Evolutionary conservation across 2,329 filamentous ascomycete species (phyloP).

Genomic region (Amauroascus verrucosus): DNA sequence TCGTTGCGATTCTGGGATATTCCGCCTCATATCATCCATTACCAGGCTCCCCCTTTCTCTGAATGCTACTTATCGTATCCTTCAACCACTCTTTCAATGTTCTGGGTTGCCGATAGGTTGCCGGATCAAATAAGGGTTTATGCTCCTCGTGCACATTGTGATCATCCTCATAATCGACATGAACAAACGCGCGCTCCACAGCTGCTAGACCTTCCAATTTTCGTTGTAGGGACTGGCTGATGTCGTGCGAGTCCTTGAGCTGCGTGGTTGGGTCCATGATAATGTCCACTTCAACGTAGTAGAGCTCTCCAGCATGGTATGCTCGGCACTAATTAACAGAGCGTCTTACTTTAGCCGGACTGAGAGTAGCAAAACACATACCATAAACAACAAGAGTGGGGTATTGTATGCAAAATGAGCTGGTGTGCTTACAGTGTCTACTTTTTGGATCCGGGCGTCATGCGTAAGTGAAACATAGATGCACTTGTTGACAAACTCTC

Average conservation of each 20-base stretch:
- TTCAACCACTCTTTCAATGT: constrained; percentile 11
- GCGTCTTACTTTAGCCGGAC: constrained; percentile 1
- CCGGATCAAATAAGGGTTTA: constrained; percentile 10
- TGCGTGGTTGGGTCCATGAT: constrained; percentile 49
- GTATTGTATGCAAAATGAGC: neutral
- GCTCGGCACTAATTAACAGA: constrained; percentile 38
- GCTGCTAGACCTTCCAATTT: constrained; percentile 47
- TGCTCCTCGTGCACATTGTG: constrained; percentile 14
- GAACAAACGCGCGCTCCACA: constrained; percentile 40
- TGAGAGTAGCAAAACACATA: neutral
- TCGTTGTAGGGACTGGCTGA: constrained; percentile 50
- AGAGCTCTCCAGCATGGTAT: constrained; percentile 52
- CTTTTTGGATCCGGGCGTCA: constrained; percentile 45
- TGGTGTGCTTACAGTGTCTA: constrained; percentile 38
- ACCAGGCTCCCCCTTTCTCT: neutral
- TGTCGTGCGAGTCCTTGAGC: constrained; percentile 49
- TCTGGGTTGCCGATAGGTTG: constrained; percentile 5
- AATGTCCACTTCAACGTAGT: constrained; percentile 54
- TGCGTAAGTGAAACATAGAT: constrained; percentile 49
- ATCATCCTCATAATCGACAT: constrained; percentile 36
- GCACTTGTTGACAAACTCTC: constrained; percentile 47
- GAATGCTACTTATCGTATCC: neutral
- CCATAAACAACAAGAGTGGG: neutral
- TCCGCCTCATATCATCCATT: neutral
- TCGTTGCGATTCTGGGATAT: neutral